Base-by-base conservation (phyloP, 140 eudicot genomes). In the Ambrosia hybrid region DNA sequence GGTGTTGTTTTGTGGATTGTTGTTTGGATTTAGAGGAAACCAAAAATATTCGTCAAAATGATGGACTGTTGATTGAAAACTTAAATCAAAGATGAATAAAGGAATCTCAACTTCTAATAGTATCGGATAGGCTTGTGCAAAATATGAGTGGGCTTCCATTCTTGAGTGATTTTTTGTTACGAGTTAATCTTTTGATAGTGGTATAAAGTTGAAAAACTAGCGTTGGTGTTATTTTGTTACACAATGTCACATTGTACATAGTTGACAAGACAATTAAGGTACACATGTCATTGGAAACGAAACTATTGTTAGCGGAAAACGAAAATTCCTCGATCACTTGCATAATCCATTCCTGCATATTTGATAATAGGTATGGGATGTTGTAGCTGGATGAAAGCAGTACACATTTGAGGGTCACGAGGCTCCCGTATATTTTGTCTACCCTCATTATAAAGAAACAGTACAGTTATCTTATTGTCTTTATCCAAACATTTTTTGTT, bases 241-340 rank as follows among this genome's bases (percentile, higher is more conserved):
- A 39, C 14, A 38, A 38, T 15, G 10, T 9, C 71, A 65, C 9
- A 65, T 17, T 65, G 56, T 41, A 63, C 13, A 6, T n/a, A 14
- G n/a, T n/a, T 79, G 98, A 92, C 83, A 89, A 85, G 85, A 87
- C 90, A 12, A 87, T 92, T 52, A 92, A 87, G 98, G 98, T 92
- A 83, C 67, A 68, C 2, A 37, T 30, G 34, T 69, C 49, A 48
- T 39, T 10, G 6, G 34, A 30, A 30, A 30, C 34, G 2, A 30
- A 30, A 83, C 67, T 64, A 3, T 33, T 30, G 30, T 70, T 33
- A 39, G 14, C 7, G 7, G 16, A 46, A 37, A 39, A 60, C 5
- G 48, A 36, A 6, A 12, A 3, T 16, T 75, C 2, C 8, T 57
- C 14, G 8, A 33, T 71, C 76, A 70, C 30, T 46, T 21, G 17